A percentile compares a stretch with the other conserved stretches of the same genome.
These are phyloP conservation scores for Neopestalotiopsis sp. DNA, from an alignment of 2,329 filamentous ascomycete species.

Conservation along the genomic window DNA sequence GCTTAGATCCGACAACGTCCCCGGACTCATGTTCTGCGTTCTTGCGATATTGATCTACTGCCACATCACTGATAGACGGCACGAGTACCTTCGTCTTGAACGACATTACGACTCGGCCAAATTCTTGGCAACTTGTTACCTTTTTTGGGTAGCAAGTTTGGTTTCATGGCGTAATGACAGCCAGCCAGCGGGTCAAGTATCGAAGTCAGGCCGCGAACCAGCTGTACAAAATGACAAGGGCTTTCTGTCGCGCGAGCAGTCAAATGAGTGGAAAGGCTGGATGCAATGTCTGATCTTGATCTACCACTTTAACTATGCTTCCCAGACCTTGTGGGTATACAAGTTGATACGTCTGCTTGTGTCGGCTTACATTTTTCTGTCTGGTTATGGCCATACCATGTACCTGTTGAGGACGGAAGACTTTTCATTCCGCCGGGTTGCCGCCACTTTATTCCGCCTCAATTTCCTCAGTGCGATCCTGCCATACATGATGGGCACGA, in stretches of 20 bases:
- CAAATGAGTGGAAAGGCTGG: conserved; percentile 70
- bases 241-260: conserved; percentile 60
- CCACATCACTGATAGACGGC: conserved; percentile 59
- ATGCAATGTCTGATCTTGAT: conserved; percentile 62
- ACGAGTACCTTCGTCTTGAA: conserved; percentile 55
- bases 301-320: conserved; percentile 63
- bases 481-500: conserved; percentile 60
- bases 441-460: conserved; percentile 57
- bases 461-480: conserved; percentile 61
- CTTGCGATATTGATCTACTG: conserved; percentile 44
- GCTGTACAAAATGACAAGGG: conserved; percentile 32
- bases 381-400: conserved; percentile 63
- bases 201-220: conserved; percentile 21
- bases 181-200: conserved; percentile 11
- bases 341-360: conserved; percentile 58
- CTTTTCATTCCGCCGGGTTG: conserved; percentile 59
- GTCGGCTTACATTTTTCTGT: conserved; percentile 66
- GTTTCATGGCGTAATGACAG: conserved; percentile 18
- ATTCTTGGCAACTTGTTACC: conserved; percentile 31
- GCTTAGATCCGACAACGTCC: conserved; percentile 14
- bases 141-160: conserved; percentile 32
- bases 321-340: conserved; percentile 55
- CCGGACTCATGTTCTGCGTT: conserved; percentile 25
- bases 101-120: conserved; percentile 45
- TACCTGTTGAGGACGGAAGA: conserved; percentile 63